Evolutionary conservation across 495 filamentous ascomycete genomes (phyloP).

Genomic region (Hypoxylon cercidicola): DNA sequence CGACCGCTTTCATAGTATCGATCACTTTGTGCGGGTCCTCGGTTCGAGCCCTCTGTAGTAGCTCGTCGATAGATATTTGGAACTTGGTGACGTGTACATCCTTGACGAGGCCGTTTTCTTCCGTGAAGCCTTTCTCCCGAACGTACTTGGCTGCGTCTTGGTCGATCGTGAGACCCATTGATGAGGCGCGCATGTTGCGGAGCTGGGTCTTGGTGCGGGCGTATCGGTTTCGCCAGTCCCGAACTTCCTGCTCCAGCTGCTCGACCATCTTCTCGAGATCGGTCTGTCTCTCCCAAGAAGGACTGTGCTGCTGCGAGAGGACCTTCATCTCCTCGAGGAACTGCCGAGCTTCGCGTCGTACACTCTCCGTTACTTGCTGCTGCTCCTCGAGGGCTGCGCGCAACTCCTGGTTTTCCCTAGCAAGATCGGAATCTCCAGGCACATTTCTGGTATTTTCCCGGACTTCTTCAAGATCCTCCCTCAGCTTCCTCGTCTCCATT

Average conservation of each 20-base stretch:
- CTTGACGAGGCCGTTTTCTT: slow-evolving; percentile 79
- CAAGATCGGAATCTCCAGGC: slow-evolving; percentile 66
- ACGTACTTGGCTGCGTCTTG: slow-evolving; percentile 70
- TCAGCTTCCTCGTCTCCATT: slow-evolving; percentile 69
- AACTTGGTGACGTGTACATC: slow-evolving; percentile 95
- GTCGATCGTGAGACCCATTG: slow-evolving; percentile 74
- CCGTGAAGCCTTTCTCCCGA: slow-evolving; percentile 75
- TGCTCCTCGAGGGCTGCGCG: slow-evolving; percentile 76
- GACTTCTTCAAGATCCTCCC: slow-evolving; percentile 70
- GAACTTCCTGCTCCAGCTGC: slow-evolving; percentile 80
- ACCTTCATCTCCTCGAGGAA: slow-evolving; percentile 90
- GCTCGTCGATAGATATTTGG: slow-evolving; percentile 93
- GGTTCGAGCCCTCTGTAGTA: slow-evolving; percentile 78
- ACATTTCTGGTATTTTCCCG: slow-evolving; percentile 45
- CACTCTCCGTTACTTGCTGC: slow-evolving; percentile 87
- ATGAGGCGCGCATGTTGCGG: slow-evolving; percentile 81
- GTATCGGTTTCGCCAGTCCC: slow-evolving; percentile 90
- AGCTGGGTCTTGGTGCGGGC: slow-evolving; percentile 87
- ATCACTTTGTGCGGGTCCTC: slow-evolving; percentile 78
- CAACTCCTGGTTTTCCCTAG: slow-evolving; percentile 76
- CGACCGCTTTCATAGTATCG: slow-evolving; percentile 81
- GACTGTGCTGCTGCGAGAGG: slow-evolving; percentile 79
- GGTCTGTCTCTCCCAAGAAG: slow-evolving; percentile 85
- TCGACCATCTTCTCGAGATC: slow-evolving; percentile 76
- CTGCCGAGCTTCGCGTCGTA: slow-evolving; percentile 82